A percentile compares a stretch with the other conserved stretches of the same genome.
phyloP scores from a whole-genome alignment of 2,329 filamentous ascomycete species.

The Emmonsia crescens region DNA sequence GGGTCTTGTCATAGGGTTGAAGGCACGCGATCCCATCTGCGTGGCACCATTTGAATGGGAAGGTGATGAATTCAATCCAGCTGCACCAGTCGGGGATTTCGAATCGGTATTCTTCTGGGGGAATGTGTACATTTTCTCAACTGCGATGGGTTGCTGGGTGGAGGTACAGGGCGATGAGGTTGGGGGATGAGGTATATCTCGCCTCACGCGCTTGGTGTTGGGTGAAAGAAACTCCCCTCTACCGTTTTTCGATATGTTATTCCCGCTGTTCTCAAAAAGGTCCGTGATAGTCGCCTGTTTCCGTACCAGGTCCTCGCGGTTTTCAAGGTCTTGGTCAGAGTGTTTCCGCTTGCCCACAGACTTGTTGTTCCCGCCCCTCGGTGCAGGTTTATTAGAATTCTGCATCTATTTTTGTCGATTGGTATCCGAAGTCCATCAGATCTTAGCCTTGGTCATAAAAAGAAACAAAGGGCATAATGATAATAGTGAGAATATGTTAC shows the following conservation, averaged over 20 bases:
- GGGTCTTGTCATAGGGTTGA: slow-evolving; percentile 26
- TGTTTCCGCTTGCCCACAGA: slow-evolving; percentile 33
- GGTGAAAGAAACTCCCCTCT: slow-evolving; percentile 21
- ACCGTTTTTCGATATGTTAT: slow-evolving; percentile 12
- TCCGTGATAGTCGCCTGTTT: slow-evolving; percentile 34
- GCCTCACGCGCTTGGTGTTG: slow-evolving; percentile 29
- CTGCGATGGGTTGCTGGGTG: slow-evolving; percentile 16
- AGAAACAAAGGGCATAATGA: neutral
- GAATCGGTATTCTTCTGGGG: slow-evolving; percentile 23
- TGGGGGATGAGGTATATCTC: neutral
- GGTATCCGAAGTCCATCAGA: slow-evolving; percentile 1
- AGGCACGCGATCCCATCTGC: slow-evolving; percentile 15
- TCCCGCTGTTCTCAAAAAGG: slow-evolving; percentile 28
- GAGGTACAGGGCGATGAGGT: neutral
- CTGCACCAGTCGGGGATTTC: slow-evolving; percentile 27
- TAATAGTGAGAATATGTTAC: neutral
- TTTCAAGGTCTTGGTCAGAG: slow-evolving; percentile 20
- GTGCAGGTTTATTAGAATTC: slow-evolving; percentile 26
- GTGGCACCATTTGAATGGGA: slow-evolving; percentile 12
- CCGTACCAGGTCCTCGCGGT: slow-evolving; percentile 20
- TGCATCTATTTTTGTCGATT: slow-evolving; percentile 33
- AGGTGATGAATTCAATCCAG: slow-evolving; percentile 17
- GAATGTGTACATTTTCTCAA: slow-evolving; percentile 46
- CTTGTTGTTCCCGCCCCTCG: slow-evolving; percentile 35
- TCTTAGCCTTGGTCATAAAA: neutral